Base-by-base conservation (phyloP, 257 asterid species). In the Ilex aquifolium region DNA sequence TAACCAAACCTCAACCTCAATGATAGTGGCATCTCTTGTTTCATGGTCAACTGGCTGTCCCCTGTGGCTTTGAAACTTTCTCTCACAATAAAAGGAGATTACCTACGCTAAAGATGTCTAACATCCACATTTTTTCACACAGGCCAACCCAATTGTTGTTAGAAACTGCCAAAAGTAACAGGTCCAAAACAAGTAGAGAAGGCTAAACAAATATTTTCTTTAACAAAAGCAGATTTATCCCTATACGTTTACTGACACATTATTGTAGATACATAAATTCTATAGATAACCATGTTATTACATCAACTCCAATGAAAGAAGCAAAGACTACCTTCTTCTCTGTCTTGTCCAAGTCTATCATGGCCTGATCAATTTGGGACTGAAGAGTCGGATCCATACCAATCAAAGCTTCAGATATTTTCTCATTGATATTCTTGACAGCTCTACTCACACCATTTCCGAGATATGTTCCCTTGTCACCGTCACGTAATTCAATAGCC, bases 321-420 rank as follows among this genome's bases (percentile, higher is more conserved):
- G 32, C 16, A 58, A 32, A 65, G 66, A 62, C 55, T 68, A 93
- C 99, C 99, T 93, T 93, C 67, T 81, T 90, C 75, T 93, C 97
- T 44, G 96, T 85, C 83, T 87, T 93, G 81, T 93, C 99, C 88
- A 93, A 83, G 76, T 93, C 99, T 78, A 90, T 82, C 99, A 93
- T 85, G 67, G 88, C 95, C 75, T 93, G 99, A 77, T 93, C 99
- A 75, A 93, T 90, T 78, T 93, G 99, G 73, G 76, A 71, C 86
- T 93, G 99, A 76, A 90, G 95, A 65, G 90, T 85, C 64, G 97
- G 96, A 85, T 93, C 99, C 99, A 93, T 93, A 62, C 99, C 99
- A 67, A 90, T 68, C 80, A 93, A 82, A 68, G 97, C 99, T 77
- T 87, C 95, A 36, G 97, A 85, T 76, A 93, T 93, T 84, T 93